Evolutionary conservation across 306 rosid species (phyloP).

Genomic region (Comarum palustre): DNA sequence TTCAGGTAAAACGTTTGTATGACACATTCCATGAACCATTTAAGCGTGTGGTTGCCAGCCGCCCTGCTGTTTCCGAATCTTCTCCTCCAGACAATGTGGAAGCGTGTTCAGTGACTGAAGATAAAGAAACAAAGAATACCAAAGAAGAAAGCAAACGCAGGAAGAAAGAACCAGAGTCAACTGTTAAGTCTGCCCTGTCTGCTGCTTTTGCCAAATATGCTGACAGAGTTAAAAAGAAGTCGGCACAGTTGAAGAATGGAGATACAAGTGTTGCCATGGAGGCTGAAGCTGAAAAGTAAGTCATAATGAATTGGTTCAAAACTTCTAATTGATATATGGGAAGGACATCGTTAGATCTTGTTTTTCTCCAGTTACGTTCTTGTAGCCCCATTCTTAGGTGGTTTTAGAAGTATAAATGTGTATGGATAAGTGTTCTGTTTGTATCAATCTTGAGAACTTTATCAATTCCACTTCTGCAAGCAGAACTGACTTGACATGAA

Average conservation of each 20-base stretch:
- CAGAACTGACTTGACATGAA: neutral
- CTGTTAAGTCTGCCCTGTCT: slow-evolving; percentile 74
- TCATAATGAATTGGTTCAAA: neutral
- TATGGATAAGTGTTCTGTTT: neutral
- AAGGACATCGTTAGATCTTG: neutral
- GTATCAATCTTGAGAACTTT: neutral
- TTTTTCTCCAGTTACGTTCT: neutral
- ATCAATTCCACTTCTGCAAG: neutral
- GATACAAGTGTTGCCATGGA: slow-evolving; percentile 33
- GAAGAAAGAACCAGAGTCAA: slow-evolving; percentile 59
- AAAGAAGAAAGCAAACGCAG: slow-evolving; percentile 37
- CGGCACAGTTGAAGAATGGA: slow-evolving; percentile 40
- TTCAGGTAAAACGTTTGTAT: slow-evolving; percentile 80
- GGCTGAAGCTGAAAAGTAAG: slow-evolving; percentile 22
- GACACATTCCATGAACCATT: slow-evolving; percentile 95
- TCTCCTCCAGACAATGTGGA: slow-evolving; percentile 39
- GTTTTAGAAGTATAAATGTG: neutral
- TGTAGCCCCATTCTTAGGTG: neutral
- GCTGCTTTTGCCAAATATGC: slow-evolving; percentile 78
- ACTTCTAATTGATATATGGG: neutral
- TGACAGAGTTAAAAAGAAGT: slow-evolving; percentile 45
- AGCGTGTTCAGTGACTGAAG: slow-evolving; percentile 40
- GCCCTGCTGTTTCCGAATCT: slow-evolving; percentile 46
- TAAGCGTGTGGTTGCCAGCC: slow-evolving; percentile 62
- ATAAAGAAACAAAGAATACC: slow-evolving; percentile 30